Evolutionary conservation across 768 basidiomycete genomes (phyloP).

Genomic region (Serendipita sp.): DNA sequence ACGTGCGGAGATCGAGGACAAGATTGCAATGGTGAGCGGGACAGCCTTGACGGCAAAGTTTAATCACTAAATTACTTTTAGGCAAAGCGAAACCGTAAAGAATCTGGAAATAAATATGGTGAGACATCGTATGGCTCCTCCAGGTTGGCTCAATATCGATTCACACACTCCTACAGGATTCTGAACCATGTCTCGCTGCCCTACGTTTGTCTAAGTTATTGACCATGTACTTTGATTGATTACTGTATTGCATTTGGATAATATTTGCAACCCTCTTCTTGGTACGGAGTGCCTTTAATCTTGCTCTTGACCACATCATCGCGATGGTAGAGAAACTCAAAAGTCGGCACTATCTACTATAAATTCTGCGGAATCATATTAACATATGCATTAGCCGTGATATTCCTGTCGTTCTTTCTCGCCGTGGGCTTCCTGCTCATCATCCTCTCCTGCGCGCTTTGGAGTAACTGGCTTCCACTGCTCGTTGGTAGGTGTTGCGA

Average conservation of each 20-base stretch:
- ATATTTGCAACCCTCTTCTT: not conserved
- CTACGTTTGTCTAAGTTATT: not conserved
- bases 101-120: constrained; percentile 86
- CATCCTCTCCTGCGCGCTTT: constrained; percentile 92
- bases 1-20: constrained; percentile 67
- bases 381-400: constrained; percentile 50
- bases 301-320: not conserved
- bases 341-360: not conserved
- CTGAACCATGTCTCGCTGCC: not conserved
- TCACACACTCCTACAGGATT: not conserved
- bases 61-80: constrained; percentile 21
- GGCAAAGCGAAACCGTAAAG: constrained; percentile 68
- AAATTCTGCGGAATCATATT: not conserved
- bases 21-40: constrained; percentile 34
- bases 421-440: constrained; percentile 96
- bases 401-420: constrained; percentile 90
- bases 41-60: not conserved
- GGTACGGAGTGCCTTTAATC: not conserved
- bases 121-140: not conserved
- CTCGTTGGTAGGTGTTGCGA: constrained; percentile 61
- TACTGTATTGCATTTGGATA: not conserved
- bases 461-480: constrained; percentile 92
- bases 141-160: not conserved
- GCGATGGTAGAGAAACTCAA: constrained; percentile 6
- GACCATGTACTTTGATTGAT: not conserved